Evolutionary conservation across 2,329 filamentous ascomycete species (phyloP), one percentile per base, ranked within the genome.

Genomic region (Cladosporium austrohemisphaericum): DNA sequence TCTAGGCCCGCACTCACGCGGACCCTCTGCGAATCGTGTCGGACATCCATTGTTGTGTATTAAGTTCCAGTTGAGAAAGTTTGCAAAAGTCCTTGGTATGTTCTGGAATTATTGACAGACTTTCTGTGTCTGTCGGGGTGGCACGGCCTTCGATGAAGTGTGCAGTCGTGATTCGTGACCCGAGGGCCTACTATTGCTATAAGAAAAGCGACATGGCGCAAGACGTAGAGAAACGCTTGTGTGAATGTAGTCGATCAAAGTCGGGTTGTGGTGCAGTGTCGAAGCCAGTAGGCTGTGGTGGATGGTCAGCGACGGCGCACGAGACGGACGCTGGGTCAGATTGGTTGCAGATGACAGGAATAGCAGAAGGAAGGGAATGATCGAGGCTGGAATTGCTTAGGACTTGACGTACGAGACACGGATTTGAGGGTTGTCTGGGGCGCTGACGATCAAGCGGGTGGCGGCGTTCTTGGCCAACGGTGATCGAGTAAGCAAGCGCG

Each of bases 1-100:
- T 62, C 65, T 57, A 64, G 60, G 32, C 45, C 58, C 8, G 55
- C 49, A 28, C 45, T 57, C 14, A 47, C 35, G 44, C 33, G 44
- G 18, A 36, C 31, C 20, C 23, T 35, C 37, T 36, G 59, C 45
- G 43, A 52, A 48, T 26, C 55, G 33, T 32, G 52, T 47, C 18
- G 56, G 47, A 19, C 31, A 49, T 41, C 48, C 55, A 38, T 51
- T 36, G 22, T 50, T 52, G 43, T 49, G 47, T 23, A 60, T 57
- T 46, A 14, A 44, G 49, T n/a, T 31, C 26, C 26, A 11, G 36
- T 19, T 4, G 11, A 25, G 23, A 20, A 22, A n/a, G 22, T 43
- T 36, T 35, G 37, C 46, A 41, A 26, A 16, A 35, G 14, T 11
- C 36, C 41, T 26, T 47, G 36, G 18, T 37, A 22, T 37, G 20